Evolutionary conservation across 164 flowering plant genomes (phyloP).

Genomic region (Tinospora cordifolia): DNA sequence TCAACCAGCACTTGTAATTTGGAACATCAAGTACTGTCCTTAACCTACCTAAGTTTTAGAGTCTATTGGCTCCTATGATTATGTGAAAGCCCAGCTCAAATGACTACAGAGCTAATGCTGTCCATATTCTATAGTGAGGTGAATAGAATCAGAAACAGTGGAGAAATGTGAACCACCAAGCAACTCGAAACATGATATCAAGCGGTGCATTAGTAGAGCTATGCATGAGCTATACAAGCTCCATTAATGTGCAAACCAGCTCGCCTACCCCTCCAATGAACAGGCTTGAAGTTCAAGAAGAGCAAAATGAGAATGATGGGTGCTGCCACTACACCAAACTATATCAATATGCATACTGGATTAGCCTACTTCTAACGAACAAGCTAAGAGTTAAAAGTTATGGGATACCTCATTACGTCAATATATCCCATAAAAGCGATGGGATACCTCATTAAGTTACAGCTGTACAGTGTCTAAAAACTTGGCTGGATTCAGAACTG

Average conservation of each 20-base stretch:
- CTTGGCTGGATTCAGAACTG: too few relatives aligned
- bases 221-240: neutral
- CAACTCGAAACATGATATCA: neutral
- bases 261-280: neutral
- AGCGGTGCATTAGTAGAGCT: neutral
- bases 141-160: neutral
- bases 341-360: too few relatives aligned
- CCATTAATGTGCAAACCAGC: neutral
- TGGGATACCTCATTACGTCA: too few relatives aligned
- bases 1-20: neutral
- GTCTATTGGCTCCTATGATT: neutral
- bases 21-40: neutral
- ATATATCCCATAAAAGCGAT: too few relatives aligned
- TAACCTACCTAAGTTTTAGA: neutral
- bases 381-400: too few relatives aligned
- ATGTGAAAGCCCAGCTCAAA: neutral
- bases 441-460: too few relatives aligned
- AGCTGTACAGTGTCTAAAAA: too few relatives aligned
- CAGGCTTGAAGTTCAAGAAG: neutral
- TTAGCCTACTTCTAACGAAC: neutral
- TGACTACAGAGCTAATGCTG: neutral
- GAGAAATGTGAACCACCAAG: neutral
- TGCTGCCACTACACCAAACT: too few relatives aligned
- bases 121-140: too few relatives aligned
- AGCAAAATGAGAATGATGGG: too few relatives aligned